phyloP scores from a whole-genome alignment of 495 filamentous ascomycete genomes.

The Aspergillus wentii region DNA sequence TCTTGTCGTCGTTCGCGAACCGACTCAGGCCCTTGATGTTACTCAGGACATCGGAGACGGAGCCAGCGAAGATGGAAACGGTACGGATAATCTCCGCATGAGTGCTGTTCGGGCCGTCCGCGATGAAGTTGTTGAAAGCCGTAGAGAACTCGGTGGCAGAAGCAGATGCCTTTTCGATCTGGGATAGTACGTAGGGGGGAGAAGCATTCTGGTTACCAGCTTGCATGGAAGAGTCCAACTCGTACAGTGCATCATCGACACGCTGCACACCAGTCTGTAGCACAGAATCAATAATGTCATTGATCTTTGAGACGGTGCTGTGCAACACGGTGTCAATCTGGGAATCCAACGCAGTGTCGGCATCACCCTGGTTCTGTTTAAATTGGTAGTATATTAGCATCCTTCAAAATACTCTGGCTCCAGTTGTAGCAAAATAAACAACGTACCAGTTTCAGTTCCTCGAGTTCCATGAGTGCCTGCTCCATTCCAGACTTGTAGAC shows the following conservation, averaged over 20 bases:
- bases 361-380: slow-evolving; percentile 59
- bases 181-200: slow-evolving; percentile 90
- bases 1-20: slow-evolving; percentile 93
- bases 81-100: slow-evolving; percentile 92
- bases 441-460: slow-evolving; percentile 65
- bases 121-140: slow-evolving; percentile 95
- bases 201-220: slow-evolving; percentile 98
- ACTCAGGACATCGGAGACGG: slow-evolving; percentile 87
- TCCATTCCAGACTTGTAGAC: slow-evolving; percentile 97
- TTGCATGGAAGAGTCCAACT: slow-evolving; percentile 95
- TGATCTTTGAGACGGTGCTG: slow-evolving; percentile 83
- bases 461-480: slow-evolving; percentile 83
- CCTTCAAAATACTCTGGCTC: slow-evolving; percentile 1
- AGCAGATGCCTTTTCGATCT: slow-evolving; percentile 94
- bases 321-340: slow-evolving; percentile 86
- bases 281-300: slow-evolving; percentile 96
- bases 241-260: slow-evolving; percentile 94
- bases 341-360: slow-evolving; percentile 77
- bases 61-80: slow-evolving; percentile 81
- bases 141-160: slow-evolving; percentile 95
- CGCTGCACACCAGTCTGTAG: slow-evolving; percentile 89
- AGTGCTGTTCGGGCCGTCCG: slow-evolving; percentile 89
- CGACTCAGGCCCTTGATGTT: slow-evolving; percentile 95
- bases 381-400: not conserved
- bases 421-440: too few relatives aligned